Evolutionary conservation across 805 yeast genomes (phyloP).

Genomic region (Nakazawaea ambrosiae): DNA sequence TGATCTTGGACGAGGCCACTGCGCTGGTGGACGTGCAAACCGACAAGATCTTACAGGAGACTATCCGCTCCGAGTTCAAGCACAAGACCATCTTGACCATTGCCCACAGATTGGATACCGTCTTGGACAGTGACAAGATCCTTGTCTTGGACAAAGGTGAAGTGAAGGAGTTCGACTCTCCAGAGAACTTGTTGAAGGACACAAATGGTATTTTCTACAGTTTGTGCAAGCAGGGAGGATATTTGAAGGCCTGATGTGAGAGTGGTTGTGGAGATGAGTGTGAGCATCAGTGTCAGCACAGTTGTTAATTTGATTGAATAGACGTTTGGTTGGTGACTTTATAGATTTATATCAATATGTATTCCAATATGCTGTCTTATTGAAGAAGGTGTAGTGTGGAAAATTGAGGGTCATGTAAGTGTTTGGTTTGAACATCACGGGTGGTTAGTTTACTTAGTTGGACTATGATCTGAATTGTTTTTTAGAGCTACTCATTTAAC

Average conservation of each 20-base stretch:
- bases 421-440: no score
- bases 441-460: no score
- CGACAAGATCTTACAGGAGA: constrained; percentile 68
- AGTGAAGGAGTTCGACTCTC: constrained; percentile 72
- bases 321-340: background rate
- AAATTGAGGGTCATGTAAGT: no score
- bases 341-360: background rate
- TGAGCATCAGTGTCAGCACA: no score
- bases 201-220: constrained; percentile 69
- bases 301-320: background rate
- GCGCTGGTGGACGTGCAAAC: constrained; percentile 88
- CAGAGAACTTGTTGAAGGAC: constrained; percentile 56
- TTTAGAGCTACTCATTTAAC: no score
- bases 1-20: constrained; percentile 80
- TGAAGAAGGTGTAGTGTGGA: no score
- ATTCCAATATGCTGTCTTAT: no score
- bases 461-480: no score
- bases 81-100: constrained; percentile 76
- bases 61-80: constrained; percentile 67
- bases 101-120: constrained; percentile 80
- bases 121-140: constrained; percentile 73
- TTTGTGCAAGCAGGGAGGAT: constrained; percentile 78
- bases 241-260: background rate
- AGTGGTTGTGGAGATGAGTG: no score
- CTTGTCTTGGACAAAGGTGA: constrained; percentile 70